Conservation (phyloP, 345 rosid genomes). For the Eucalyptus cladocalyx region DNA sequence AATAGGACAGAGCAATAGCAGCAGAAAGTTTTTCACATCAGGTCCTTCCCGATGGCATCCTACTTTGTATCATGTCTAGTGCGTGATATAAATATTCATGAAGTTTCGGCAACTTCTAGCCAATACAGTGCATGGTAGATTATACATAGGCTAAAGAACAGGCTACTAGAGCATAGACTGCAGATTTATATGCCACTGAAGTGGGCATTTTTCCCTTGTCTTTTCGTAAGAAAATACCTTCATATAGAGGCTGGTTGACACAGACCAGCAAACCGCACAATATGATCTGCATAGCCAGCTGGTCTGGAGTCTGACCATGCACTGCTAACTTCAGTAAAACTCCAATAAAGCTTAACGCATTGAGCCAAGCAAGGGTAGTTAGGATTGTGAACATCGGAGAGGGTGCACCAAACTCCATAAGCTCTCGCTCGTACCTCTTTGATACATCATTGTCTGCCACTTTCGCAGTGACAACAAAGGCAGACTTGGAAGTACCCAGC, state of each 20-base stretch:
- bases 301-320: neutral
- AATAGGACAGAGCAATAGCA: neutral
- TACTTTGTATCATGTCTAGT: neutral
- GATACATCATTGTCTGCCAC: slow-evolving; percentile 14
- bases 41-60: neutral
- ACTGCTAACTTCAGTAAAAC: slow-evolving; percentile 1
- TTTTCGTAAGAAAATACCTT: slow-evolving; percentile 15
- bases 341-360: slow-evolving; percentile 8
- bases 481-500: slow-evolving; percentile 4
- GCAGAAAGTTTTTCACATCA: neutral
- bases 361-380: slow-evolving; percentile 29
- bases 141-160: slow-evolving; percentile 1
- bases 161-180: slow-evolving; percentile 5
- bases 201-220: slow-evolving; percentile 27
- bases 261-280: slow-evolving; percentile 12
- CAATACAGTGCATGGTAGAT: neutral
- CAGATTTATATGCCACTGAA: slow-evolving; percentile 1
- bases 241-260: slow-evolving; percentile 23
- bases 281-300: slow-evolving; percentile 12
- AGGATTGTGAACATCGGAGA: slow-evolving; percentile 31
- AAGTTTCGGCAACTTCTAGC: neutral
- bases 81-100: neutral
- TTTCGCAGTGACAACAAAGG: slow-evolving; percentile 22
- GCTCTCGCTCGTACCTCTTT: neutral
- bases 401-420: slow-evolving; percentile 27